Conservation (phyloP, 1,284 basidiomycete genomes). For the Kalmanozyma brasiliensis region DNA sequence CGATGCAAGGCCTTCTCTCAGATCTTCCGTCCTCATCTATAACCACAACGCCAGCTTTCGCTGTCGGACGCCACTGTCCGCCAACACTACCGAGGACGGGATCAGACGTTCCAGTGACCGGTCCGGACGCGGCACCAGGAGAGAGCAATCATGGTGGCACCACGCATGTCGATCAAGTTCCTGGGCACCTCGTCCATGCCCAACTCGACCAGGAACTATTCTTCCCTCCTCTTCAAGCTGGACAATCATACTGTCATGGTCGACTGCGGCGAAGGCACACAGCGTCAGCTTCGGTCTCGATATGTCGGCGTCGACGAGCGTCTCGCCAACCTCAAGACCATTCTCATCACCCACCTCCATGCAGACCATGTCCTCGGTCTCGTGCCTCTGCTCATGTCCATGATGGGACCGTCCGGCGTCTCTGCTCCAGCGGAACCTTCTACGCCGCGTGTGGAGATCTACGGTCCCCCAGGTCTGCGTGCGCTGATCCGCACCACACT, state of each 20-base stretch:
- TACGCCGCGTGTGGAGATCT: conserved; percentile 55
- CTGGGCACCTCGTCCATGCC: conserved; percentile 65
- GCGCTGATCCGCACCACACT: conserved; percentile 62
- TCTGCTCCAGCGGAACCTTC: conserved; percentile 12
- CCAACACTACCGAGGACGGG: too few species aligned
- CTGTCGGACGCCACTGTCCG: not conserved
- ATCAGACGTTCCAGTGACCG: too few species aligned
- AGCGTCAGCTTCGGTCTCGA: conserved; percentile 56
- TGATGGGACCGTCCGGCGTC: conserved; percentile 58
- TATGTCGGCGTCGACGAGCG: conserved; percentile 57
- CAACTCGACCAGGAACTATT: conserved; percentile 62
- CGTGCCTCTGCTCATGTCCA: conserved; percentile 62
- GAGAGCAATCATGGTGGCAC: conserved; percentile 33
- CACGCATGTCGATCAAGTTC: conserved; percentile 58
- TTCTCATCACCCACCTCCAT: conserved; percentile 65
- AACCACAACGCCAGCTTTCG: not conserved
- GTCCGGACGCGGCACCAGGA: conserved; percentile 1
- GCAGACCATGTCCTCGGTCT: conserved; percentile 63
- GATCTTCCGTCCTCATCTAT: conserved; percentile 7
- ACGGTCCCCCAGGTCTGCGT: conserved; percentile 61
- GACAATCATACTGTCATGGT: conserved; percentile 60
- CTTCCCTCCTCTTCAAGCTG: conserved; percentile 61
- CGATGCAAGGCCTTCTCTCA: not conserved
- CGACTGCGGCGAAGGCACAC: conserved; percentile 66
- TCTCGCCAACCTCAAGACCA: conserved; percentile 56